These are phyloP conservation scores for Royoungia palumana DNA, from an alignment of 768 basidiomycete genomes.

Conservation along the genomic window DNA sequence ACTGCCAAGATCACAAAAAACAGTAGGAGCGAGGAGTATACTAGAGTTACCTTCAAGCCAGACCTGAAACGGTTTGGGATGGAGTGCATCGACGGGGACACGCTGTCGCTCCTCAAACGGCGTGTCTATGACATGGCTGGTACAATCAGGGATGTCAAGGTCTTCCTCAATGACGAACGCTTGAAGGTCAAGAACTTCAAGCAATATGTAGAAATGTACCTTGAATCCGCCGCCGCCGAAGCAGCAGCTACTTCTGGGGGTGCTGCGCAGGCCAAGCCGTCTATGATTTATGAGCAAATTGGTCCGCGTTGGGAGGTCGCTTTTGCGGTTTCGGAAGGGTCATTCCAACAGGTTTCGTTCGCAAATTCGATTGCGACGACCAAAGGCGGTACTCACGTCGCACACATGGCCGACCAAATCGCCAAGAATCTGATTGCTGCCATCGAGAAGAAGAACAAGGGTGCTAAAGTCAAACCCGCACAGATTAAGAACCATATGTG, in stretches of 20 bases:
- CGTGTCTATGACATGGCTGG: constrained; percentile 98
- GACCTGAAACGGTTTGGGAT: constrained; percentile 92
- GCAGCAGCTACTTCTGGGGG: constrained; percentile 70
- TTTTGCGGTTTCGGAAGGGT: constrained; percentile 90
- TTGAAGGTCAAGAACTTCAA: constrained; percentile 95
- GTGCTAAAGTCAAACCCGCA: constrained; percentile 84
- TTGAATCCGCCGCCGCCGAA: constrained; percentile 70
- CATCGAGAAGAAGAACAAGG: constrained; percentile 97
- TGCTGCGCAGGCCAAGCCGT: constrained; percentile 73
- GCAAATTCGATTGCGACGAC: constrained; percentile 96
- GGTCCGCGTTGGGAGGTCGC: constrained; percentile 90
- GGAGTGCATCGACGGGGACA: constrained; percentile 88
- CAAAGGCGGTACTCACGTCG: constrained; percentile 95
- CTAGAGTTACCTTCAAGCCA: constrained; percentile 88
- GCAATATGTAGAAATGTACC: constrained; percentile 93
- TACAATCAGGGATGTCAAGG: constrained; percentile 90
- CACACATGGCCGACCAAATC: constrained; percentile 80
- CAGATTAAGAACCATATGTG: constrained; percentile 98
- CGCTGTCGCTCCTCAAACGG: constrained; percentile 81
- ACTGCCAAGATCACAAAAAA: constrained; percentile 94
- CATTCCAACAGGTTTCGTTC: constrained; percentile 93
- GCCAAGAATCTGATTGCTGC: constrained; percentile 77
- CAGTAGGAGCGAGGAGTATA: constrained; percentile 83
- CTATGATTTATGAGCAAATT: constrained; percentile 78
- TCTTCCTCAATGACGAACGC: constrained; percentile 87